These are phyloP conservation scores for Irpex lacteus DNA, from an alignment of 1,284 basidiomycete genomes.

Conservation along the genomic window DNA sequence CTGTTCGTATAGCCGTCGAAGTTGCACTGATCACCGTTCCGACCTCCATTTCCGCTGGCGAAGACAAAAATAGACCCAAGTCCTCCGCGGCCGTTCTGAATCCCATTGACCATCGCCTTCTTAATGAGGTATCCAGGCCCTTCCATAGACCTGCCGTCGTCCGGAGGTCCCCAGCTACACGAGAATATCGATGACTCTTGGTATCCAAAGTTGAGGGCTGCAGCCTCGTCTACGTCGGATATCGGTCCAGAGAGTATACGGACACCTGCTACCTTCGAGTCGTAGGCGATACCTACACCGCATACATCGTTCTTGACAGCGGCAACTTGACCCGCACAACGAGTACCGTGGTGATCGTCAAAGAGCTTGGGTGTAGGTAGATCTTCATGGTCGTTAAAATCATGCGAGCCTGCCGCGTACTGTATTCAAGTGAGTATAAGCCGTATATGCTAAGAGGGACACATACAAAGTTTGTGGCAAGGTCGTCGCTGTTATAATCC, in stretches of 20 bases:
- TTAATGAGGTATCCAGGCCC: conserved; percentile 90
- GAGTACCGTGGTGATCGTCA: conserved; percentile 97
- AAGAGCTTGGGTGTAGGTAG: conserved; percentile 85
- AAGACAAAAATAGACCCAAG: conserved; percentile 97
- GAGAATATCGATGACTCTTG: conserved; percentile 93
- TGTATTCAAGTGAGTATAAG: conserved; percentile 29
- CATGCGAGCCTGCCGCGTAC: conserved; percentile 90
- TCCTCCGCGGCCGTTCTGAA: conserved; percentile 87
- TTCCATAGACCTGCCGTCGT: conserved; percentile 95
- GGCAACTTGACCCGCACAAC: conserved; percentile 98
- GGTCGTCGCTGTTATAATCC: conserved; percentile 86
- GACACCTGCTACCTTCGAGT: conserved; percentile 89
- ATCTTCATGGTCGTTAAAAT: conserved; percentile 93
- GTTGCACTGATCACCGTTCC: conserved; percentile 94
- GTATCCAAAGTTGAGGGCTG: conserved; percentile 92
- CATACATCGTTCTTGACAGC: conserved; percentile 95
- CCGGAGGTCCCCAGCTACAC: conserved; percentile 98
- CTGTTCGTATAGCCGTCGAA: conserved; percentile 99
- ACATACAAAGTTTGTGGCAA: conserved; percentile 90
- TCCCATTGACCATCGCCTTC: conserved; percentile 94
- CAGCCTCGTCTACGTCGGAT: conserved; percentile 96
- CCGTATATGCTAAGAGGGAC: background rate
- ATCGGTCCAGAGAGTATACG: conserved; percentile 97
- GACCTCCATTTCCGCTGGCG: conserved; percentile 95
- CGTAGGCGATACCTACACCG: conserved; percentile 93